These are phyloP conservation scores for Ascochyta viciae-villosae DNA, from an alignment of 2,329 filamentous ascomycete species.

Conservation along the genomic window DNA sequence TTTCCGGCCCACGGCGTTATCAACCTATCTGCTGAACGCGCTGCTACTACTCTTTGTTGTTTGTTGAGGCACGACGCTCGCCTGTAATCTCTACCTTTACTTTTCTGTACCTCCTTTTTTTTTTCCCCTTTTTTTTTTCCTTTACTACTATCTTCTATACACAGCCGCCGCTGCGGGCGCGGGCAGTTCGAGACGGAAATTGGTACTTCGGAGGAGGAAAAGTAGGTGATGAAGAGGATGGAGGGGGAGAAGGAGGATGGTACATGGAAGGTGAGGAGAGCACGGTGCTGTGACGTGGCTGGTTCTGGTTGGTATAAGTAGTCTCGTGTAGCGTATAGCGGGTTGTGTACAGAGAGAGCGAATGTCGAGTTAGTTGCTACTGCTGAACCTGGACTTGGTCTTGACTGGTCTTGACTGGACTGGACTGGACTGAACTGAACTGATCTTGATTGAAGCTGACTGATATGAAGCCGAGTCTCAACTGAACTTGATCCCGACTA, in stretches of 20 bases:
- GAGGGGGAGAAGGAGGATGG: not conserved
- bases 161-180: constrained; percentile 9
- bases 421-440: no score
- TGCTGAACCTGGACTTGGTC: no score
- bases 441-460: no score
- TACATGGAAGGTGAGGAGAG: not conserved
- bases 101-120: constrained; percentile 8
- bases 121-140: not conserved
- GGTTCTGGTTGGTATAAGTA: no score
- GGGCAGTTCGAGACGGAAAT: not conserved
- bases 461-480: no score
- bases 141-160: not conserved
- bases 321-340: no score
- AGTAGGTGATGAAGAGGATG: not conserved
- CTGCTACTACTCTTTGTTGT: not conserved
- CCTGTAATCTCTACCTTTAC: constrained; percentile 16
- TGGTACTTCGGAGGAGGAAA: not conserved
- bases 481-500: no score
- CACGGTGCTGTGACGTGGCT: no score
- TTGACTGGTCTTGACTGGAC: no score
- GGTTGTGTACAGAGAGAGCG: no score
- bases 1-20: not conserved
- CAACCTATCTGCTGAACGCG: not conserved
- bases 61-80: not conserved
- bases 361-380: no score